phyloP scores from a whole-genome alignment of 257 asterid species.

The Plantago elongata region DNA sequence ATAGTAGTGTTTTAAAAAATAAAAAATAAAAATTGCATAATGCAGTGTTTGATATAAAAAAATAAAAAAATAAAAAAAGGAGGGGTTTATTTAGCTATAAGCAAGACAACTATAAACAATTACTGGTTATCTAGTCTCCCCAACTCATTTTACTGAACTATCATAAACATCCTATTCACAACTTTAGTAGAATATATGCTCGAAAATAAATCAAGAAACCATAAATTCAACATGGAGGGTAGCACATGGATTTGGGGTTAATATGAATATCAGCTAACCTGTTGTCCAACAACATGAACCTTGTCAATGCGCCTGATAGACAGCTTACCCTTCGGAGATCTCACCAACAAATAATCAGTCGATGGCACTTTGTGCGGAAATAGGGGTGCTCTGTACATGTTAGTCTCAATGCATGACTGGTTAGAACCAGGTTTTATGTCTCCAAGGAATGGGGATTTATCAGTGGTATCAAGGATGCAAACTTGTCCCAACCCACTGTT shows the following conservation, averaged over 20 bases:
- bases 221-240: slow-evolving; percentile 16
- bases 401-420: slow-evolving; percentile 92
- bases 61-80: too few species aligned
- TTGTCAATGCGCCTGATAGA: slow-evolving; percentile 97
- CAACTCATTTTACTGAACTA: not conserved
- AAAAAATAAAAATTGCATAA: too few species aligned
- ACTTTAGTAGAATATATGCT: slow-evolving; percentile 9
- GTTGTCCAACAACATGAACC: slow-evolving; percentile 97
- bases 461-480: slow-evolving; percentile 81
- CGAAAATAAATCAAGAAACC: not conserved
- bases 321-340: slow-evolving; percentile 97
- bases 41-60: too few species aligned
- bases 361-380: slow-evolving; percentile 83
- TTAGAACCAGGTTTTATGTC: slow-evolving; percentile 87
- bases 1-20: too few species aligned
- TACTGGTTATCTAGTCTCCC: too few species aligned
- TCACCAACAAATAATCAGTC: slow-evolving; percentile 90
- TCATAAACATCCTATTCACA: slow-evolving; percentile 5
- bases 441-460: slow-evolving; percentile 97
- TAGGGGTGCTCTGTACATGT: slow-evolving; percentile 94
- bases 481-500: slow-evolving; percentile 81
- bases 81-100: too few species aligned
- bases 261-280: slow-evolving; percentile 43
- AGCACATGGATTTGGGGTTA: not conserved
- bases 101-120: too few species aligned